Base-by-base conservation (phyloP, 1,139 yeast species). In the Saccharomyces uvarum region DNA sequence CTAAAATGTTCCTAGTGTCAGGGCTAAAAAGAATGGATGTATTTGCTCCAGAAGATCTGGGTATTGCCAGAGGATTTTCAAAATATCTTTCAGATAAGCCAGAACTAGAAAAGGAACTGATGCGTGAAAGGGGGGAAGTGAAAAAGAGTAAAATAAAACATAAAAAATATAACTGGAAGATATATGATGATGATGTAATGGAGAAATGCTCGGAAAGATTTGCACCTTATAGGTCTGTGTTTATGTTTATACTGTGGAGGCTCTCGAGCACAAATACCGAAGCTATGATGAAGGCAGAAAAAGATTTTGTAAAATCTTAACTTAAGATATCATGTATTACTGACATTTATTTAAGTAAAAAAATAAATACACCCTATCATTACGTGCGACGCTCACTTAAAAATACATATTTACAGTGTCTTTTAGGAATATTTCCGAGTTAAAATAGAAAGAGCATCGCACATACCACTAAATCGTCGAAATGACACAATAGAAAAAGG, bases 1-100 rank as follows among this genome's bases (percentile, higher is more conserved):
- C 95, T 0, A 87, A 86, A 56, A 90, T 90, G 97, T 90, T 89
- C 71, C 72, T 86, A 16, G 68, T 85, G 21, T 88, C 89, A 65
- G 86, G 87, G 0, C 71, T 90, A 50, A 77, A 77, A 32, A 77
- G 87, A 56, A 67, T 80, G 66, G 84, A 90, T 66, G 81, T 88
- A 0, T 88, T 88, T 69, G 86, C 95, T 2, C 75, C 81, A 13
- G 90, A 84, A 38, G 97, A 91, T 70, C 73, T 90, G 54, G 97
- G 97, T 1, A 80, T 90, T 1, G 91, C 93, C 44, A 74, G 95
- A 60, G 97, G 97, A 0, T 80, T 84, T 57, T 79, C 89, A 0
- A 70, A 77, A 42, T 90, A 88, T 67, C 69, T 88, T 48, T 73
- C 73, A 21, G 75, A 74, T 21, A 74, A 90, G 49, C 87, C 88